Conservation (phyloP, 345 rosid genomes). For the Linum trigynum region DNA sequence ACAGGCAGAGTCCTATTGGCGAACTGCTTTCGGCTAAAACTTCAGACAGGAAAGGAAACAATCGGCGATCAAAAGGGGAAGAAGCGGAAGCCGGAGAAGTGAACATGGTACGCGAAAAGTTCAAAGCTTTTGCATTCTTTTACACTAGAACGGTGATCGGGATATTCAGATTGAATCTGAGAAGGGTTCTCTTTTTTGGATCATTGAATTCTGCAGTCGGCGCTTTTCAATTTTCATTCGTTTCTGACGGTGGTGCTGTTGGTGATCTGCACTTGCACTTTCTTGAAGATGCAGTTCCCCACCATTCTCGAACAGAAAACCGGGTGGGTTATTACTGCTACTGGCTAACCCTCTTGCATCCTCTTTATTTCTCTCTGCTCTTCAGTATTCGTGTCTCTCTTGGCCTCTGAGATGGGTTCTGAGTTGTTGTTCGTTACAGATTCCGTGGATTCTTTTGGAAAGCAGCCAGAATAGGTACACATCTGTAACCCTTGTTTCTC, state of each 20-base stretch:
- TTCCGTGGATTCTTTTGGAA: constrained; percentile 7
- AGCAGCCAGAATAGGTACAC: constrained; percentile 1
- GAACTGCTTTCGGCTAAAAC: neutral
- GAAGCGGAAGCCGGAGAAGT: too few relatives aligned
- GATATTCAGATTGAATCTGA: neutral
- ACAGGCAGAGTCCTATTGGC: neutral
- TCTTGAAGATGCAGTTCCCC: constrained; percentile 11
- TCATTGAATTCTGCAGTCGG: neutral
- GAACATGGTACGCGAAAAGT: neutral
- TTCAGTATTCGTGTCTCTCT: too few relatives aligned
- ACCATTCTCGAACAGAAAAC: constrained; percentile 8
- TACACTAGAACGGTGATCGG: neutral
- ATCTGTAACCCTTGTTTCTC: neutral
- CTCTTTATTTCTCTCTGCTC: neutral
- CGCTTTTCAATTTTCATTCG: constrained; percentile 6
- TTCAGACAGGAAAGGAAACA: neutral
- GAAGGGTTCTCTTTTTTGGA: neutral
- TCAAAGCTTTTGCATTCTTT: neutral
- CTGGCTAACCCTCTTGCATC: neutral
- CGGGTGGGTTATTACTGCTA: neutral
- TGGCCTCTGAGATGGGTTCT: neutral
- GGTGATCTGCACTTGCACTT: constrained; percentile 12
- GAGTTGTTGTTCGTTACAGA: neutral
- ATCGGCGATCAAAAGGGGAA: neutral
- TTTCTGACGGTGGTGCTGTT: constrained; percentile 9